Percentiles rank a stretch among this genome's conserved stretches.
These are phyloP conservation scores for Psilocybe mexicana DNA, from an alignment of 1,284 basidiomycete species.

Conservation along the genomic window DNA sequence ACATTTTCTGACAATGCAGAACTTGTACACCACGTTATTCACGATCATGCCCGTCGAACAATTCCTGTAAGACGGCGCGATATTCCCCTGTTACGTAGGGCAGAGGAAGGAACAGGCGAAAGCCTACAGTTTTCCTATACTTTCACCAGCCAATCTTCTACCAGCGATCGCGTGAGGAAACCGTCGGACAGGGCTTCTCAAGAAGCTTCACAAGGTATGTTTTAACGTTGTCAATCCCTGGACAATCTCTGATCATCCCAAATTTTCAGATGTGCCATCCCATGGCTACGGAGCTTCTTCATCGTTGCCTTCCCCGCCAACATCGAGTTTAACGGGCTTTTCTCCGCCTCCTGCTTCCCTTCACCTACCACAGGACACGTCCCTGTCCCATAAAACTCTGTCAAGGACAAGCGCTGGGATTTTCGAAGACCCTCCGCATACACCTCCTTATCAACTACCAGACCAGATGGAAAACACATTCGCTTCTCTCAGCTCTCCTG, in stretches of 20 bases:
- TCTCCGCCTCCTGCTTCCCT: background rate
- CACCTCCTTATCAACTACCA: background rate
- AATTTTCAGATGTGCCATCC: background rate
- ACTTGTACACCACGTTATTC: slow-evolving; percentile 46
- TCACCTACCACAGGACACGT: background rate
- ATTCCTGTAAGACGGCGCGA: slow-evolving; percentile 36
- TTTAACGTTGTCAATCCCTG: background rate
- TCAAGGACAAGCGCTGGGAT: background rate
- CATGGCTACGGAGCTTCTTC: slow-evolving; percentile 6
- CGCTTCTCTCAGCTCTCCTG: slow-evolving; percentile 39
- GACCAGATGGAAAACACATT: slow-evolving; percentile 22
- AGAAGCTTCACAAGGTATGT: slow-evolving; percentile 4
- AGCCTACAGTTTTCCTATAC: slow-evolving; percentile 18
- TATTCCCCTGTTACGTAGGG: slow-evolving; percentile 31
- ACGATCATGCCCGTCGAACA: slow-evolving; percentile 44
- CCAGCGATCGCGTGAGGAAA: background rate
- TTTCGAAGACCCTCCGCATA: no score
- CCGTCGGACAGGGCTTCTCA: background rate
- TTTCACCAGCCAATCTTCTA: slow-evolving; percentile 3
- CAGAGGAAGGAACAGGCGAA: slow-evolving; percentile 39
- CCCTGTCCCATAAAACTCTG: background rate
- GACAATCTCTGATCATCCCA: background rate
- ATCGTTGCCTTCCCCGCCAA: slow-evolving; percentile 27
- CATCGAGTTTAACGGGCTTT: slow-evolving; percentile 21
- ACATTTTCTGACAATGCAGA: slow-evolving; percentile 38